Conservation (phyloP, 768 basidiomycete species). For the Fistulinella prunicolor region DNA sequence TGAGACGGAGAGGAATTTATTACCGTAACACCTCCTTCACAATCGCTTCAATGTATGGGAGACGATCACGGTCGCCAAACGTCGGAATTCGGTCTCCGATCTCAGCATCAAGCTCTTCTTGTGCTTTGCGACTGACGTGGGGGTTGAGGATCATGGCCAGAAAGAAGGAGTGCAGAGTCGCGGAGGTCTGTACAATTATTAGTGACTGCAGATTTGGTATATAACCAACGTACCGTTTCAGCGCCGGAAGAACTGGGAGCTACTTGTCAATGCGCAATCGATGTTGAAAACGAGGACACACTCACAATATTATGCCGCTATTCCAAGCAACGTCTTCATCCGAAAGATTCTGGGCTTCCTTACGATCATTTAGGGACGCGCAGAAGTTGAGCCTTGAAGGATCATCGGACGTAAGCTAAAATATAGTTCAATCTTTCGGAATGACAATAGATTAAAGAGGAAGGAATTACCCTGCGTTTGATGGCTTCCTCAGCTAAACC, state of each 20-base stretch:
- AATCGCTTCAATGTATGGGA: conserved; percentile 7
- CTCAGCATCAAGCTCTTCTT: conserved; percentile 3
- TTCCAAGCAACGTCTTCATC: conserved; percentile 13
- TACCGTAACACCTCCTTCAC: conserved; percentile 8
- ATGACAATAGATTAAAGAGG: neutral
- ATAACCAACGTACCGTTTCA: neutral
- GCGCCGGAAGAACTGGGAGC: neutral
- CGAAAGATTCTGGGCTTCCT: neutral
- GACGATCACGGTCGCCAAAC: conserved; percentile 7
- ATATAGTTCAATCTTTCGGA: neutral
- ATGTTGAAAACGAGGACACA: neutral
- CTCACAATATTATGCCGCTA: conserved; percentile 7
- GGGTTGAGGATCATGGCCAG: conserved; percentile 8
- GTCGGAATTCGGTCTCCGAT: conserved; percentile 5
- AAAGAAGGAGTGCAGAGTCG: conserved; percentile 2
- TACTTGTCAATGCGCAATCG: neutral
- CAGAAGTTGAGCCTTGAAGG: conserved; percentile 6
- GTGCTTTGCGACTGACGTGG: conserved; percentile 1
- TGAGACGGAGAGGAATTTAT: neutral
- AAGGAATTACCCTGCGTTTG: neutral
- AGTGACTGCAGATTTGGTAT: neutral
- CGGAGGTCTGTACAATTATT: conserved; percentile 1
- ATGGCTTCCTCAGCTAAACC: conserved; percentile 4
- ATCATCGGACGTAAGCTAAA: conserved; percentile 2
- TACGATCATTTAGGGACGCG: conserved; percentile 2